Evolutionary conservation across 2,329 filamentous ascomycete genomes (phyloP).

Genomic region (Clarireedia homoeocarpa): DNA sequence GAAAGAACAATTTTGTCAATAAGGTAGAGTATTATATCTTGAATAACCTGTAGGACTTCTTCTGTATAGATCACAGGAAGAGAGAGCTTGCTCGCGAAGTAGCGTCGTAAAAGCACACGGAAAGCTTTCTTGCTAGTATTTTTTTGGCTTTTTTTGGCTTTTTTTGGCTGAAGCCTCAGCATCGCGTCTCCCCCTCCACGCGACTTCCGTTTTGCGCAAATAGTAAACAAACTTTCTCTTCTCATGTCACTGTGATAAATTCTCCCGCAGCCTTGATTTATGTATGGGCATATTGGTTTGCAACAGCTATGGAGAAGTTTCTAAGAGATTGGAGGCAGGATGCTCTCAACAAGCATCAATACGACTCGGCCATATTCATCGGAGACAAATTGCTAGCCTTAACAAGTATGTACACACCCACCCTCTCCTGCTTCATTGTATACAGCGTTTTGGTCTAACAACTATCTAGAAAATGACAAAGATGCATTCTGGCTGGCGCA

Average conservation of each 20-base stretch:
- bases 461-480: conserved; percentile 69
- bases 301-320: conserved; percentile 71
- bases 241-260: background rate
- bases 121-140: too few species aligned
- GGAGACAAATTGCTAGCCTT: conserved; percentile 94
- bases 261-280: background rate
- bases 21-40: too few species aligned
- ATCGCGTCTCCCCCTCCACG: conserved; percentile 2
- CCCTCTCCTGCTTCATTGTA: background rate
- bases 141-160: too few species aligned
- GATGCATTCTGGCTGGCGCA: conserved; percentile 98
- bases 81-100: too few species aligned
- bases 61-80: too few species aligned
- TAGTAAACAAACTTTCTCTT: background rate
- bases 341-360: conserved; percentile 90
- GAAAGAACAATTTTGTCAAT: too few species aligned
- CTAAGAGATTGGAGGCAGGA: conserved; percentile 92
- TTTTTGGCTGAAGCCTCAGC: conserved; percentile 6
- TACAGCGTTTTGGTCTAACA: conserved; percentile 10
- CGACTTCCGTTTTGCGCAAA: background rate
- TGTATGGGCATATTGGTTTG: background rate
- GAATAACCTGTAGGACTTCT: too few species aligned
- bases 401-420: conserved; percentile 55
- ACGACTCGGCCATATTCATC: conserved; percentile 93
- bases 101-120: too few species aligned